phyloP scores from a whole-genome alignment of 129 eudicot genomes.

The Gnaphalium uliginosum region DNA sequence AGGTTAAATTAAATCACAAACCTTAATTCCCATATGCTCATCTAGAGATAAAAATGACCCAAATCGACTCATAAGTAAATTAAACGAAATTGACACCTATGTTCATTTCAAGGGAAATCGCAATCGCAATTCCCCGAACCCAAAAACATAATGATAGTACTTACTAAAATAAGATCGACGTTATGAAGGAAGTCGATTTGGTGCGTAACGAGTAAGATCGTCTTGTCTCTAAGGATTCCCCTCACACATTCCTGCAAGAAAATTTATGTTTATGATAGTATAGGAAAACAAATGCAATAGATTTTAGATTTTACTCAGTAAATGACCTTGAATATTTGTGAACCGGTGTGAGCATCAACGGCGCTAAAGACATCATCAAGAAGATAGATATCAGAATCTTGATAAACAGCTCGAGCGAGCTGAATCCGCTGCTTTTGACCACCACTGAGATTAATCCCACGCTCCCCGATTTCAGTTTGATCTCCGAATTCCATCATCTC shows the following conservation, averaged over 20 bases:
- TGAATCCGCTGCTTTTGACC: constrained; percentile 93
- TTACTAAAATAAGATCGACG: constrained; percentile 73
- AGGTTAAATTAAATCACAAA: not conserved
- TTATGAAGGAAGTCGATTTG: constrained; percentile 89
- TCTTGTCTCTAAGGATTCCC: constrained; percentile 73
- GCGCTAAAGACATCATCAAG: constrained; percentile 87
- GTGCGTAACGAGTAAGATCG: constrained; percentile 84
- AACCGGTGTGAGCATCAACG: constrained; percentile 88
- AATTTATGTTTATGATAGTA: not conserved
- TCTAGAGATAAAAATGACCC: too few relatives aligned
- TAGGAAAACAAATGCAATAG: not conserved
- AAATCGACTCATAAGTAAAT: too few relatives aligned
- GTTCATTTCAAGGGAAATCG: not conserved
- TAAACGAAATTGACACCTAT: too few relatives aligned
- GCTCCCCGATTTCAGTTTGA: constrained; percentile 85
- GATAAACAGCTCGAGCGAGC: constrained; percentile 84
- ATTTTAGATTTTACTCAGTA: not conserved
- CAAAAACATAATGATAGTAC: too few relatives aligned
- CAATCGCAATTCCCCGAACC: too few relatives aligned
- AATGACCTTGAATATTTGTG: constrained; percentile 72
- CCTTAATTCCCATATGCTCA: not conserved
- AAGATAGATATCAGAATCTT: constrained; percentile 74
- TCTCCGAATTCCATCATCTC: constrained; percentile 71
- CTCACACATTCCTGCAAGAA: constrained; percentile 72
- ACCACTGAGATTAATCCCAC: constrained; percentile 89